Conservation (phyloP, 192 early-diverging fungal genomes). For the Coemansia sp. region DNA sequence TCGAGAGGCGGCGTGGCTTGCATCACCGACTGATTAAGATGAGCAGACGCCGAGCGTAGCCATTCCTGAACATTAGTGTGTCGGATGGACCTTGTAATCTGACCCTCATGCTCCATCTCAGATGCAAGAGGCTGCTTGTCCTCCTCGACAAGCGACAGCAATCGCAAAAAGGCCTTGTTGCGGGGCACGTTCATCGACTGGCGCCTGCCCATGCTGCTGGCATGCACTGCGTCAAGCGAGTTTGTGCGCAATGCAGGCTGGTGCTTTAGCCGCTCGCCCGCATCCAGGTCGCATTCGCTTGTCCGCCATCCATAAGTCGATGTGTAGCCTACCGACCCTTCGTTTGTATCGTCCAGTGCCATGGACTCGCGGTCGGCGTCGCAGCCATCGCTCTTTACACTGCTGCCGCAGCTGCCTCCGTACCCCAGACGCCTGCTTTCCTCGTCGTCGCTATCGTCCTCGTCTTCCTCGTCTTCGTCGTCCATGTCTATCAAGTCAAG, state of each 20-base stretch:
- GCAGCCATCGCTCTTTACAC: constrained; percentile 4
- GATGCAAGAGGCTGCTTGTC: constrained; percentile 43
- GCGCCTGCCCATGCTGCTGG: constrained; percentile 2
- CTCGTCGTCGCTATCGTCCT: constrained; percentile 14
- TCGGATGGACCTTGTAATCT: constrained; percentile 48
- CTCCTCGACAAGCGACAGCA: constrained; percentile 45
- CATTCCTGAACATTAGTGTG: constrained; percentile 51
- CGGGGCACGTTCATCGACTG: constrained; percentile 29
- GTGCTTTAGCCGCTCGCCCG: background rate
- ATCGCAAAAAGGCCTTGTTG: constrained; percentile 49
- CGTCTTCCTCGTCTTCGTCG: constrained; percentile 32
- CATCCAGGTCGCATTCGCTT: constrained; percentile 10
- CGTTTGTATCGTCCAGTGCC: constrained; percentile 16
- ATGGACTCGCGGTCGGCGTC: constrained; percentile 23
- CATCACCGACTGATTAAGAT: constrained; percentile 1
- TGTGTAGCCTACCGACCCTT: constrained; percentile 4
- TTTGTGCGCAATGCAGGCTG: constrained; percentile 1
- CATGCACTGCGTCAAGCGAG: constrained; percentile 4
- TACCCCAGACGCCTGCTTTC: background rate
- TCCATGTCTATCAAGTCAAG: constrained; percentile 33
- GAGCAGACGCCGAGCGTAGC: constrained; percentile 30
- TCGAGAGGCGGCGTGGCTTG: constrained; percentile 16
- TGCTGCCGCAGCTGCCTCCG: background rate
- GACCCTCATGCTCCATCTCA: constrained; percentile 52
- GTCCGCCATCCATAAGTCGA: constrained; percentile 8